These are phyloP conservation scores for Linnemannia zychae DNA, from an alignment of 192 early-diverging fungal species.

Conservation along the genomic window DNA sequence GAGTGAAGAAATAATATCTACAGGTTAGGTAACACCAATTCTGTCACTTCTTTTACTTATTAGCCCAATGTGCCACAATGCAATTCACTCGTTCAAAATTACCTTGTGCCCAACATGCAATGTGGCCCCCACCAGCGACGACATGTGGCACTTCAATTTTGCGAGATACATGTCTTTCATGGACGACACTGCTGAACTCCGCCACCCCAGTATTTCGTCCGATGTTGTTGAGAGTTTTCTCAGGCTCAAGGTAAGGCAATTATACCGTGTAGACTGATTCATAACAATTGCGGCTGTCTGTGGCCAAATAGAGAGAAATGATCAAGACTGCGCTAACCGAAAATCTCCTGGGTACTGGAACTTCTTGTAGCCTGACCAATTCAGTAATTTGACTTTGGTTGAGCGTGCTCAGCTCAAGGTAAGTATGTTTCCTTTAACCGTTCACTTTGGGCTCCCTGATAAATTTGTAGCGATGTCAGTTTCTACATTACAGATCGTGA, in stretches of 20 bases:
- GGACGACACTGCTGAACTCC: constrained; percentile 47
- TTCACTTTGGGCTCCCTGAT: no score
- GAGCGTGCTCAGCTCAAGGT: constrained; percentile 40
- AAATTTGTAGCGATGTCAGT: not conserved
- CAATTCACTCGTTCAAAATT: constrained; percentile 41
- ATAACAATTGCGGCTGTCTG: no score
- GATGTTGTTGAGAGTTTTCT: constrained; percentile 7
- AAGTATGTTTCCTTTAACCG: no score
- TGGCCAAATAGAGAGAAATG: no score
- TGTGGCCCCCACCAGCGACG: constrained; percentile 9
- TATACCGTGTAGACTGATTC: not conserved
- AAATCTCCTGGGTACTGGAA: no score
- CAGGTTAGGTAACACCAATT: no score
- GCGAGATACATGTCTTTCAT: constrained; percentile 32
- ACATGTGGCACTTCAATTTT: constrained; percentile 32
- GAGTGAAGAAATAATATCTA: no score
- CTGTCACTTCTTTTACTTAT: not conserved
- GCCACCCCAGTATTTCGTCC: constrained; percentile 34
- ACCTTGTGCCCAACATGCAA: constrained; percentile 23
- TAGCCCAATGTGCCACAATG: constrained; percentile 30
- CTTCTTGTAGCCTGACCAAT: constrained; percentile 29
- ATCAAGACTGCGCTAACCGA: not conserved
- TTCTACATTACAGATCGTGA: not conserved
- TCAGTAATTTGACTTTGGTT: constrained; percentile 10
- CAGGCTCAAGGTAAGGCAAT: constrained; percentile 21